Evolutionary conservation across 169 alveolate species (phyloP).

Genomic region (Eimeria sp.): DNA sequence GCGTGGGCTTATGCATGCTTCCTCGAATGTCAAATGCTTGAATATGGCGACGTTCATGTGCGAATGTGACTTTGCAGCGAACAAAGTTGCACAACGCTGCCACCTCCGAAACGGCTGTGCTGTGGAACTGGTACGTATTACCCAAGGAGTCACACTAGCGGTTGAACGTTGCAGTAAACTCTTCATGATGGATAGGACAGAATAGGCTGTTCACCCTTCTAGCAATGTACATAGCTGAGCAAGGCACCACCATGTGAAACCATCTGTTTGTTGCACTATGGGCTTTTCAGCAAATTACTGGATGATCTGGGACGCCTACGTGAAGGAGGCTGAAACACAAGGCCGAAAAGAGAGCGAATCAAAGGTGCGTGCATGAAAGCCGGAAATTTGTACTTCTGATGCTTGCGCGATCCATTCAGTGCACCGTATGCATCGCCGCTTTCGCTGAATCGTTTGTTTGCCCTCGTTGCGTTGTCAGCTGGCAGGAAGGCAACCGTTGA

Average conservation of each 20-base stretch:
- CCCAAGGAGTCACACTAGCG: neutral
- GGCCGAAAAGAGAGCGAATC: constrained; percentile 40
- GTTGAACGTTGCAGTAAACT: neutral
- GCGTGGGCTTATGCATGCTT: neutral
- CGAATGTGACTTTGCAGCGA: constrained; percentile 15
- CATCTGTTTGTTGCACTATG: neutral
- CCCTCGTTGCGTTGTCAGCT: constrained; percentile 9
- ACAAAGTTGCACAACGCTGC: constrained; percentile 45
- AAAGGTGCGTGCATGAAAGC: neutral
- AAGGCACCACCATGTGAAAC: neutral
- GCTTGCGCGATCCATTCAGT: neutral
- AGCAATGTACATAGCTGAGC: neutral
- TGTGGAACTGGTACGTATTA: constrained; percentile 50
- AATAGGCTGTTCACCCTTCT: neutral
- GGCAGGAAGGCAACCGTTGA: constrained; percentile 3
- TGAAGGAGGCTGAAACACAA: constrained; percentile 91
- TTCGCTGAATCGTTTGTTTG: neutral
- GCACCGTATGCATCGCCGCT: neutral
- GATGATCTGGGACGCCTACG: constrained; percentile 95
- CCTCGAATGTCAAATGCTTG: neutral
- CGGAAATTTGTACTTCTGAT: neutral
- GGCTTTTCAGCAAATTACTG: constrained; percentile 91
- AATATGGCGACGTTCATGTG: neutral
- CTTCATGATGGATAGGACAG: neutral
- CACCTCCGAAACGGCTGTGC: constrained; percentile 63